Base-by-base conservation (phyloP, 2,329 filamentous ascomycete genomes). In the Thelonectria olida region DNA sequence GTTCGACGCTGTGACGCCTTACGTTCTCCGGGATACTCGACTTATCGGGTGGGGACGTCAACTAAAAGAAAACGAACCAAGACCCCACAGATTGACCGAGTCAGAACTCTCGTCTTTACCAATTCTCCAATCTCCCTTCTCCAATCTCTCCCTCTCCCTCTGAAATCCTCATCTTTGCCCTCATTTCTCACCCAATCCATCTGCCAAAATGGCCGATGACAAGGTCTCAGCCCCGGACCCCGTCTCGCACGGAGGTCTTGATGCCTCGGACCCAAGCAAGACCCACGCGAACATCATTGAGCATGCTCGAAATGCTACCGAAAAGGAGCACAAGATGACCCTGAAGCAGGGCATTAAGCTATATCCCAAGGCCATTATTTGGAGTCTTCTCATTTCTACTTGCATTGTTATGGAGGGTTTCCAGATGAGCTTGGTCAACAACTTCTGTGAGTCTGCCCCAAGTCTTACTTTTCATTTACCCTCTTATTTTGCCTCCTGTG, bases 381-480 rank as follows among this genome's bases (percentile, higher is more conserved):
- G 92, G 92, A 92, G 89, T 69, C 72, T 97, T 51, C 81, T 96
- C 61, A 94, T 97, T 76, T 95, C 91, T n/a, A 95, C 92, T 0
- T 94, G 91, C 74, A 96, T 97, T 72, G 88, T 87, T 71, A 97
- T 97, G 93, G 93, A 97, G 77, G 93, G 92, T 31, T 96, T 94
- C 79, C 92, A 97, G 73, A 83, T 96, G 60, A 89, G 87, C 71
- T 81, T 96, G 54, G 87, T 96, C 70, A 92, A 90, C 80, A 94
- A 94, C 77, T 93, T 96, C 73, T 94, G 87, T 79, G 78, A 71
- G 65, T 19, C 45, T n/a, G n/a, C n/a, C n/a, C n/a, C n/a, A 8
- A 34, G 31, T 5, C 17, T 60, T 54, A 17, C 20, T 34, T 45
- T 23, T 45, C n/a, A 19, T 39, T 39, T 15, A 6, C 36, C 17